Evolutionary conservation across 2,329 filamentous ascomycete genomes (phyloP), one percentile per base, ranked within the genome.

Genomic region (Neonectria faginata): DNA sequence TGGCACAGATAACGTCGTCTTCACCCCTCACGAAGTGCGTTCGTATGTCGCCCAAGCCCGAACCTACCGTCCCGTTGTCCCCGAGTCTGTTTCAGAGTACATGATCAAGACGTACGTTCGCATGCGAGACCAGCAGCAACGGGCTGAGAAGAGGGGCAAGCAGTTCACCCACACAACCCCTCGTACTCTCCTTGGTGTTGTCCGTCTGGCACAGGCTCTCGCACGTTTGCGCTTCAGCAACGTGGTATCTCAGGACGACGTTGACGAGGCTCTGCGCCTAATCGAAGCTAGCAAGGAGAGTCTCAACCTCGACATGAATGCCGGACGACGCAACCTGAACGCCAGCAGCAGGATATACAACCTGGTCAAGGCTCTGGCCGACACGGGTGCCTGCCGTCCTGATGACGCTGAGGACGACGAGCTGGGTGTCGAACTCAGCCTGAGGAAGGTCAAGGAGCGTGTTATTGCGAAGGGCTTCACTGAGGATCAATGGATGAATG

Each of bases 381-480:
- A 97, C 74, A 91, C 89, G 57, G 94, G 95, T 62, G 93, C 94
- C 58, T 94, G 95, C 71, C 90, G 92, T 45, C 89, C 93, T 51
- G 93, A 92, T 36, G 85, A 86, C 29, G 85, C 77, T 71, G 92
- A 81, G 5, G 85, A 85, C 0, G 84, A 85, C 20, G 83, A 82
- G 59, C 76, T 79, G 39, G 84, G 85, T 16, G 77, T 86, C 20
- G 94, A 97, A 79, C 82, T 99, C 73, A 96, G 91, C 79, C 87
- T 99, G 83, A 88, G 92, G 70, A 92, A 93, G 80, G 93, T 99
- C 65, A 89, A 94, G 78, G 94, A 97, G 80, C 84, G 96, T 70
- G 94, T 99, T 31, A 86, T 98, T 73, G 96, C 94, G 57, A 97
- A 97, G 86, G 96, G 96, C 3, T 99, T 97, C 79, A 99, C 95